Base-by-base conservation (phyloP, 2,329 filamentous ascomycete genomes). In the Xylaria sp. region DNA sequence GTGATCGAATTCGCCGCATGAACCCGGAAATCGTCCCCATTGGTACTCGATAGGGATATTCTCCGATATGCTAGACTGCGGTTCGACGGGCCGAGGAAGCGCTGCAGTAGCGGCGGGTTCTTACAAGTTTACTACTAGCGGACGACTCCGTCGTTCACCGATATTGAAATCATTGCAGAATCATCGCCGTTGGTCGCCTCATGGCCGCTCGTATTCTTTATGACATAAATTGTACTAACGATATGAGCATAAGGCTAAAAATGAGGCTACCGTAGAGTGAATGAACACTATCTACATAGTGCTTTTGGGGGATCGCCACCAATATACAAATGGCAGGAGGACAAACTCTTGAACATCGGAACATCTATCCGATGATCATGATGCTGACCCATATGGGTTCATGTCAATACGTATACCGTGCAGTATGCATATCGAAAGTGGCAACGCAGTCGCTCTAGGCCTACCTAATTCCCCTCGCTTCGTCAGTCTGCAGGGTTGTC, bases 1-100 rank as follows among this genome's bases (percentile, higher is more conserved):
- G 63, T 42, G 53, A 55, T 42, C 10, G 36, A 33, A 25, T 69
- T 59, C 65, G 55, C 63, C 66, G 59, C 62, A 67, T 59, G 27
- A 39, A 25, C 31, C 64, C 67, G 73, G 67, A 50, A 64, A 50
- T 33, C 61, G 49, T 69, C 60, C 70, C 66, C 59, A 67, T 72
- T 69, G 56, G 66, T 38, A 39, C 44, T 64, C 31, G 61, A 55
- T 33, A 50, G 65, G 77, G 5, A 81, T 77, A 66, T 69, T 69
- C 61, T 69, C 69, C 69, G 68, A 69, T 6, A 33, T 42, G 54
- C 44, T 67, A 45, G 57, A 47, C 39, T 64, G 71, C 74, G 74
- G 74, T 63, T 69, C 63, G 69, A 70, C 74, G 74, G 74, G 45
- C 74, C 74, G 74, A 39, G 67, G 69, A 72, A 73, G 74, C 74